phyloP scores from a whole-genome alignment of 2,329 filamentous ascomycete species.

The Escovopsis weberi region DNA sequence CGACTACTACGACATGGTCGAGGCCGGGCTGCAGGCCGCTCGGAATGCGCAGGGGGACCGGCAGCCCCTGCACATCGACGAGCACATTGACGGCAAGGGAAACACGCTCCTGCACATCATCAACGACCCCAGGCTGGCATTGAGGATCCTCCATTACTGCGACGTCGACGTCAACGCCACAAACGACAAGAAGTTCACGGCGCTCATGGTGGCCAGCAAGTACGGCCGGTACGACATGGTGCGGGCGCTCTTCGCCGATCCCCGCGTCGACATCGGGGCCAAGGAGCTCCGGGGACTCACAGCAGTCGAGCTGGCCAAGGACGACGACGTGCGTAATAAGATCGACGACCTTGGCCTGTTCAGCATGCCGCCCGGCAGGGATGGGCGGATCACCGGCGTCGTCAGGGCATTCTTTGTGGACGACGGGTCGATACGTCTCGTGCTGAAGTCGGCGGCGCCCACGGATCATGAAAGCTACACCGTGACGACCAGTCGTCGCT shows the following conservation, averaged over 20 bases:
- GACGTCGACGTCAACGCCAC: slow-evolving; percentile 93
- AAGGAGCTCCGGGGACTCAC: slow-evolving; percentile 80
- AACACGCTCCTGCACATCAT: slow-evolving; percentile 95
- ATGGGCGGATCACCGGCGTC: slow-evolving; percentile 78
- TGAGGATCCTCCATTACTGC: slow-evolving; percentile 64
- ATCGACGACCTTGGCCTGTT: slow-evolving; percentile 90
- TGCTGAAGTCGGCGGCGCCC: slow-evolving; percentile 85
- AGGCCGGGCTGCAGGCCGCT: slow-evolving; percentile 62
- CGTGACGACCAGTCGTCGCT: slow-evolving; percentile 85
- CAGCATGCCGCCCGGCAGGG: slow-evolving; percentile 53
- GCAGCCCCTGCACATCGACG: slow-evolving; percentile 72
- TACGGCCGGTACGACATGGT: slow-evolving; percentile 94
- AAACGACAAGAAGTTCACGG: slow-evolving; percentile 89
- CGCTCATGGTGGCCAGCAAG: slow-evolving; percentile 96
- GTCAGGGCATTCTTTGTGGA: slow-evolving; percentile 96
- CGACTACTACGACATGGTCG: slow-evolving; percentile 77
- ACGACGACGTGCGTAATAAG: slow-evolving; percentile 90
- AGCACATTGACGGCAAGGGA: slow-evolving; percentile 83
- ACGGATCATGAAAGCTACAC: slow-evolving; percentile 73
- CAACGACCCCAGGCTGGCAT: slow-evolving; percentile 65
- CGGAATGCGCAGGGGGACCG: slow-evolving; percentile 61
- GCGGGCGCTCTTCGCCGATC: slow-evolving; percentile 70
- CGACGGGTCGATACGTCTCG: slow-evolving; percentile 81
- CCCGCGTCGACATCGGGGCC: slow-evolving; percentile 70
- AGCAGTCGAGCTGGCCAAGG: slow-evolving; percentile 91